phyloP scores from a whole-genome alignment of 139 green algal genomes.

The Nannochloris sp. region DNA sequence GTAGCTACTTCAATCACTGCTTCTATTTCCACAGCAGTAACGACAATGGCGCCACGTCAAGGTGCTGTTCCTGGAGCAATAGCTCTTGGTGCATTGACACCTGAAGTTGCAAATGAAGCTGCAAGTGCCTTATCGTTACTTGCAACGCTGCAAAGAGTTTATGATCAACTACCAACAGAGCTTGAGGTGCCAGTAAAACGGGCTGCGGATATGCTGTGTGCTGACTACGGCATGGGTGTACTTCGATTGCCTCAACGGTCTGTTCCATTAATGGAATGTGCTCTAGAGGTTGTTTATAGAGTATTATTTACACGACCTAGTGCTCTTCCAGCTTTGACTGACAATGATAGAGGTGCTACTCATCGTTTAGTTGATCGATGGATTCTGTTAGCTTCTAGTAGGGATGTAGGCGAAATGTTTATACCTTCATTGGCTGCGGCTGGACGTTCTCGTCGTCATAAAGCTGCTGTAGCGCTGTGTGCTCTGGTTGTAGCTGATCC shows the following conservation, averaged over 20 bases:
- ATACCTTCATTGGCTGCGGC: slow-evolving; percentile 11
- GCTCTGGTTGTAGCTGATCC: slow-evolving; percentile 17
- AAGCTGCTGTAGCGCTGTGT: slow-evolving; percentile 26
- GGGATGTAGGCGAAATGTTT: slow-evolving; percentile 24
- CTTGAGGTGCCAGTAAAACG: slow-evolving; percentile 15
- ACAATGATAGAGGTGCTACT: background rate
- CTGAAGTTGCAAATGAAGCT: slow-evolving; percentile 6
- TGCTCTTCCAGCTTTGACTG: slow-evolving; percentile 2
- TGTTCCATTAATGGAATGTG: slow-evolving; percentile 38
- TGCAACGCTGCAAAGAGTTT: background rate
- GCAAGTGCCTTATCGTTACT: slow-evolving; percentile 1
- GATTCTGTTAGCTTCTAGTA: background rate
- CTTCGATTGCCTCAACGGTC: slow-evolving; percentile 2
- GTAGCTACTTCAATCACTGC: background rate
- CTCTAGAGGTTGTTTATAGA: slow-evolving; percentile 18
- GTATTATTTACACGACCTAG: slow-evolving; percentile 11
- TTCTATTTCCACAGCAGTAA: background rate
- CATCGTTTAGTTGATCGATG: slow-evolving; percentile 13
- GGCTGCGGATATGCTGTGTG: slow-evolving; percentile 7
- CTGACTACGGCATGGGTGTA: slow-evolving; percentile 8
- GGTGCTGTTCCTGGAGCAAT: background rate
- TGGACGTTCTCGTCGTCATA: slow-evolving; percentile 13
- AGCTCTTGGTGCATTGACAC: background rate
- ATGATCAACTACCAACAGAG: background rate
- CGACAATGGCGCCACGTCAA: background rate